Base-by-base conservation (phyloP, 2,329 filamentous ascomycete genomes). In the Apiospora pterosperma region DNA sequence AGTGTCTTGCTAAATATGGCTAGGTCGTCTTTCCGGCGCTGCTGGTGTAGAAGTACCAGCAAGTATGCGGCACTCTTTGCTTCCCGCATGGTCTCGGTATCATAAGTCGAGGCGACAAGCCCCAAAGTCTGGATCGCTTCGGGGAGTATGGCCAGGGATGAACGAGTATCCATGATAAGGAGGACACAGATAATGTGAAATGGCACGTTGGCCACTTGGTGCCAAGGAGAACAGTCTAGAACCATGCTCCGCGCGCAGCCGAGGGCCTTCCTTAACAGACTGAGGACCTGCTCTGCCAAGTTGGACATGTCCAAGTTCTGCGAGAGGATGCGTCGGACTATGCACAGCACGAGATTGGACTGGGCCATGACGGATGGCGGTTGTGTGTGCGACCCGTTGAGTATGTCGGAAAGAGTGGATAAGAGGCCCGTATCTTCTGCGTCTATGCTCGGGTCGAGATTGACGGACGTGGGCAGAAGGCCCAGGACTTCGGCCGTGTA, bases 161-260 rank as follows among this genome's bases (percentile, higher is more conserved):
- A 76, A 0, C 78, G 77, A 0, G 78, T 85, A 61, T 88, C 85
- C 60, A 88, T 84, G 0, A 83, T 83, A 1, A 88, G 75, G 5
- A 87, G 0, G 3, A 85, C 78, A 65, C 85, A 87, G 36, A 88
- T 78, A 0, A 85, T 80, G 62, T 88, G 85, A 66, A 88, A 88
- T 0, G 85, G 85, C 0, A 88, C 82, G 60, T 88, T 87, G 34
- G 84, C 84, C 58, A 85, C 80, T 64, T 88, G 85, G 68, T 88
- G 86, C 85, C 85, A 88, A 0, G 85, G 85, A 3, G 77, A 76
- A 14, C 77, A 76, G 11, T 74, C 72, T 2, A 78, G 75, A 0
- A 83, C 75, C 70, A 87, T 81, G 6, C 72, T 73, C 6, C 79
- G 77, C 0, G 85, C 82, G 0, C 82, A 82, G 25, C 77, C 75